phyloP scores from a whole-genome alignment of 2,329 filamentous ascomycete species.

The Lecanosticta acicola region DNA sequence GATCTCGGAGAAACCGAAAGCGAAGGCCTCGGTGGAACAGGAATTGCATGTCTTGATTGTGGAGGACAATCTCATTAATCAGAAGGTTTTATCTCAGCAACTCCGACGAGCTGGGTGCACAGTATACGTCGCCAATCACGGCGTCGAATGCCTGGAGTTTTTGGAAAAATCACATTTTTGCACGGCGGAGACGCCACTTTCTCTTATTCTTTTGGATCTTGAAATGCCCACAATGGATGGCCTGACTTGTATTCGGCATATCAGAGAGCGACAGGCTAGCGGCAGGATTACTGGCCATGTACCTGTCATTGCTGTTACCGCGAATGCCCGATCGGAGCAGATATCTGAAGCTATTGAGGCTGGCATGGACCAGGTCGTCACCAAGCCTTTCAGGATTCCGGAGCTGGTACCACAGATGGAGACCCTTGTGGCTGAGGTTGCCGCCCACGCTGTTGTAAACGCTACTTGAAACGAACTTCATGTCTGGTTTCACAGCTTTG shows the following conservation, averaged over 20 bases:
- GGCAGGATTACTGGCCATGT: conserved; percentile 36
- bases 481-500: not conserved
- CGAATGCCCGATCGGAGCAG: conserved; percentile 32
- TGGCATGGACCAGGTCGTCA: conserved; percentile 34
- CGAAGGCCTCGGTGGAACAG: conserved; percentile 4
- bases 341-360: conserved; percentile 27
- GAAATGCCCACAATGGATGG: conserved; percentile 35
- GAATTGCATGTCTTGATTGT: conserved; percentile 29
- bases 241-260: conserved; percentile 27
- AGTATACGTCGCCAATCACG: conserved; percentile 31
- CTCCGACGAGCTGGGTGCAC: conserved; percentile 24
- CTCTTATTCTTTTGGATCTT: conserved; percentile 30
- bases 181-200: conserved; percentile 18
- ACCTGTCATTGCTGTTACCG: conserved; percentile 33
- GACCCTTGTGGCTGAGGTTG: conserved; percentile 22
- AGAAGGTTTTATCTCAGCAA: conserved; percentile 29
- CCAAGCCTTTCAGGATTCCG: conserved; percentile 33
- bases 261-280: conserved; percentile 24
- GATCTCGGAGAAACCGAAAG: not conserved
- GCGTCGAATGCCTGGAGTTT: conserved; percentile 30
- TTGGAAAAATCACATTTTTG: conserved; percentile 24
- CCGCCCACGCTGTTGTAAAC: not conserved
- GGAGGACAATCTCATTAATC: conserved; percentile 33
- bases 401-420: conserved; percentile 33
- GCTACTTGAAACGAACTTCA: conserved; percentile 1